phyloP scores from a whole-genome alignment of 1,284 basidiomycete genomes.

The Kalmanozyma brasiliensis region DNA sequence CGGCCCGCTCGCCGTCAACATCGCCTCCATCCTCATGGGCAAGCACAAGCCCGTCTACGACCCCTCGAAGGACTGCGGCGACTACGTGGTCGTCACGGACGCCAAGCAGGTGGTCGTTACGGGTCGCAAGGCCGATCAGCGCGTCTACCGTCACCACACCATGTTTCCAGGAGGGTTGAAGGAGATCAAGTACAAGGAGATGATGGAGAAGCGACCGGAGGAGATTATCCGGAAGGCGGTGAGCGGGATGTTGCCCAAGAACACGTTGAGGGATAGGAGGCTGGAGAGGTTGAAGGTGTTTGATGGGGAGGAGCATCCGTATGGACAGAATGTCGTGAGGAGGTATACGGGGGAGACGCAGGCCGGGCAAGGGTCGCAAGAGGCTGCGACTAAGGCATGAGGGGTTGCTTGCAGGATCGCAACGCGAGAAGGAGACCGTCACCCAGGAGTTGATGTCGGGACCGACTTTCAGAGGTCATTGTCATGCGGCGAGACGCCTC shows the following conservation, averaged over 20 bases:
- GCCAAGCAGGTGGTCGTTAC: conserved; percentile 85
- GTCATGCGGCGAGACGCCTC: too few species aligned
- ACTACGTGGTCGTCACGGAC: conserved; percentile 97
- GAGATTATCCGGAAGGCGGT: conserved; percentile 71
- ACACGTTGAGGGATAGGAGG: conserved; percentile 64
- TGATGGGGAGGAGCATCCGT: conserved; percentile 61
- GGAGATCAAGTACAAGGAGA: conserved; percentile 61
- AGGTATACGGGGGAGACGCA: conserved; percentile 17
- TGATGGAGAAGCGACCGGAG: conserved; percentile 79
- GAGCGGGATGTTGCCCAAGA: conserved; percentile 68
- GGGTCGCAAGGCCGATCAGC: conserved; percentile 86
- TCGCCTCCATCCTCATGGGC: conserved; percentile 95
- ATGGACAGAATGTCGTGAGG: conserved; percentile 52
- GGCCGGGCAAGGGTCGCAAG: background rate
- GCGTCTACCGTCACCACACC: conserved; percentile 87
- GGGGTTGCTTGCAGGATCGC: too few species aligned
- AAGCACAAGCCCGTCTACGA: conserved; percentile 99
- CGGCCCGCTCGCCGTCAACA: conserved; percentile 90
- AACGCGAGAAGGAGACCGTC: too few species aligned
- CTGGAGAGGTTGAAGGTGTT: conserved; percentile 66
- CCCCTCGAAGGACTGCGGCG: conserved; percentile 74
- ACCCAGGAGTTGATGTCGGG: too few species aligned
- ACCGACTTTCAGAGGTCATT: too few species aligned
- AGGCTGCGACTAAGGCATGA: conserved; percentile 22
- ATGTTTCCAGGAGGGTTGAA: conserved; percentile 95